These are phyloP conservation scores for Dendrocalamus sinicus DNA, from an alignment of 176 grass and related monocot genomes.

Conservation along the genomic window DNA sequence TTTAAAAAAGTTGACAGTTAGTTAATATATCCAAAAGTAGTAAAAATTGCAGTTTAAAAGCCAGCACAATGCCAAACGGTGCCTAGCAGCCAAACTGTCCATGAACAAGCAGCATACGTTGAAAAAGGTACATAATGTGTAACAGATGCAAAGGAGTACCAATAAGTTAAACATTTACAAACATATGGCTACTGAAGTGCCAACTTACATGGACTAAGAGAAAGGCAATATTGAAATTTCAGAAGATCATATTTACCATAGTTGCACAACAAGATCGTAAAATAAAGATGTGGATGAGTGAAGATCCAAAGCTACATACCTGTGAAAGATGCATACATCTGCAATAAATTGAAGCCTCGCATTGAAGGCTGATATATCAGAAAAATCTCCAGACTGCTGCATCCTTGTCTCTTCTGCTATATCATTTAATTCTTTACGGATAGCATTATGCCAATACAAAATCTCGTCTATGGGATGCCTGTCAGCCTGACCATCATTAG, in stretches of 20 bases:
- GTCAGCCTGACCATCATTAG: slow-evolving; percentile 40
- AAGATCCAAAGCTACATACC: slow-evolving; percentile 46
- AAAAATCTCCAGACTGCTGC: slow-evolving; percentile 81
- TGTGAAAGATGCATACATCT: slow-evolving; percentile 98
- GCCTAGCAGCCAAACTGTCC: slow-evolving; percentile 5
- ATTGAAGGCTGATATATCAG: slow-evolving; percentile 87
- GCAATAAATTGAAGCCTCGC: slow-evolving; percentile 92
- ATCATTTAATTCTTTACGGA: slow-evolving; percentile 79
- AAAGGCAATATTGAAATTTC: slow-evolving; percentile 5
- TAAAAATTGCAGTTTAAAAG: slow-evolving; percentile 14
- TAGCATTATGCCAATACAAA: slow-evolving; percentile 94
- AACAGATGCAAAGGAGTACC: slow-evolving; percentile 16
- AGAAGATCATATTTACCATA: slow-evolving; percentile 21
- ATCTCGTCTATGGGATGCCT: slow-evolving; percentile 94
- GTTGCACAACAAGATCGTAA: slow-evolving; percentile 4
- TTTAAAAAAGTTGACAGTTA: neutral
- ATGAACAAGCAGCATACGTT: slow-evolving; percentile 7
- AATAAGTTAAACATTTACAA: slow-evolving; percentile 16
- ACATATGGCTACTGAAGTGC: neutral
- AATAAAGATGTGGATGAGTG: neutral
- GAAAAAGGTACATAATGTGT: neutral
- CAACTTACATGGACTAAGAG: slow-evolving; percentile 30
- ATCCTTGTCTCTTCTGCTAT: slow-evolving; percentile 87
- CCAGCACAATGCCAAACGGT: slow-evolving; percentile 18
- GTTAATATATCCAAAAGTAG: too few relatives aligned